Evolutionary conservation across 345 rosid species (phyloP).

Genomic region (Brassica carinata): DNA sequence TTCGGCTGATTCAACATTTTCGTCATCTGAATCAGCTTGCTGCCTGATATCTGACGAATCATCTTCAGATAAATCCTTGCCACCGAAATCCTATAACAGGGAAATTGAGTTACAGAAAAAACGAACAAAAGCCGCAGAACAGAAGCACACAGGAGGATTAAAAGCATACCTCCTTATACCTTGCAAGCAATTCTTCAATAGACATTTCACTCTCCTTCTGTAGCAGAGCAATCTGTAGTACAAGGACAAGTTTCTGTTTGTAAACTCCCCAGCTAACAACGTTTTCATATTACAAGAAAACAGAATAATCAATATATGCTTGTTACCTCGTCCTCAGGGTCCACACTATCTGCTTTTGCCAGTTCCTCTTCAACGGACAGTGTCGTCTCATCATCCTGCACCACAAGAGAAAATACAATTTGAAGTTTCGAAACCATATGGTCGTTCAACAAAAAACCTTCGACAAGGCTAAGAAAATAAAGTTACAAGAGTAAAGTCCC

Average conservation of each 20-base stretch:
- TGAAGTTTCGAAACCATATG: slow-evolving; percentile 12
- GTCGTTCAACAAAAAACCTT: neutral
- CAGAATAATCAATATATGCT: slow-evolving; percentile 25
- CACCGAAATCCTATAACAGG: slow-evolving; percentile 58
- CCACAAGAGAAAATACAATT: slow-evolving; percentile 28
- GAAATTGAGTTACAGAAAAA: slow-evolving; percentile 34
- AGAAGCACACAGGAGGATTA: slow-evolving; percentile 35
- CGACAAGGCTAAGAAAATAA: slow-evolving; percentile 14
- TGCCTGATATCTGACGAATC: slow-evolving; percentile 51
- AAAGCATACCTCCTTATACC: slow-evolving; percentile 91
- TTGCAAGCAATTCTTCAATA: slow-evolving; percentile 82
- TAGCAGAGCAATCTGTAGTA: slow-evolving; percentile 73
- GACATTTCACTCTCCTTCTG: slow-evolving; percentile 93
- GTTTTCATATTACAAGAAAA: slow-evolving; percentile 11
- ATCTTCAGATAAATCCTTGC: slow-evolving; percentile 63
- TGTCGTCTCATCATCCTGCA: slow-evolving; percentile 94
- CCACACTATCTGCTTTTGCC: slow-evolving; percentile 68
- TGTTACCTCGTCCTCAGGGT: slow-evolving; percentile 75
- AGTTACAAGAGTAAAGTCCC: slow-evolving; percentile 4
- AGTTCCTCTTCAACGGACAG: slow-evolving; percentile 84
- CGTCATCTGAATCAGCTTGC: slow-evolving; percentile 47
- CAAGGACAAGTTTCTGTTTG: slow-evolving; percentile 28
- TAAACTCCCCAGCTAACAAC: slow-evolving; percentile 28
- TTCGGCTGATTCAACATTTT: slow-evolving; percentile 45
- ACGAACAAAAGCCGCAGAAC: slow-evolving; percentile 12